These are phyloP conservation scores for Pestalotiopsis sp. DNA, from an alignment of 2,329 filamentous ascomycete species.

Conservation along the genomic window DNA sequence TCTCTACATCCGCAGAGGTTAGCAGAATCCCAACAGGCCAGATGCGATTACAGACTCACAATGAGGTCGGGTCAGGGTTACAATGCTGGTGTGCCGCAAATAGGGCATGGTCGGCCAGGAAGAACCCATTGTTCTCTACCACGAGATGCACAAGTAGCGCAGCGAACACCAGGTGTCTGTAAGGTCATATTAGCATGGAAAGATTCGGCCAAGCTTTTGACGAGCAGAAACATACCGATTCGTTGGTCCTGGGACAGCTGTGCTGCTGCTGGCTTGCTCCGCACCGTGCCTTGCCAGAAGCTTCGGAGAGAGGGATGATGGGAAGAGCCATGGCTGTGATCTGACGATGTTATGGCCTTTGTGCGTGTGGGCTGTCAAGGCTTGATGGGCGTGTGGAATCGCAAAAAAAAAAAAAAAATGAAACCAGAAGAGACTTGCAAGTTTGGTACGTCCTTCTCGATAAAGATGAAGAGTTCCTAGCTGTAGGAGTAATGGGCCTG, in stretches of 20 bases:
- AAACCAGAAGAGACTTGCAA: background rate
- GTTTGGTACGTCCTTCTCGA: background rate
- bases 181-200: constrained; percentile 1
- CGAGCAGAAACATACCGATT: constrained; percentile 6
- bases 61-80: background rate
- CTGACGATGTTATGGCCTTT: background rate
- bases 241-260: background rate
- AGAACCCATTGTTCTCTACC: constrained; percentile 14
- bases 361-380: background rate
- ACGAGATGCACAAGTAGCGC: constrained; percentile 8
- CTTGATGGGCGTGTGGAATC: background rate
- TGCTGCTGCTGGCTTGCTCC: background rate
- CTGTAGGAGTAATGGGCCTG: background rate
- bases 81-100: constrained; percentile 14
- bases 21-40: background rate
- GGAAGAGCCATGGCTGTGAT: background rate
- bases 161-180: constrained; percentile 11
- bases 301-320: background rate
- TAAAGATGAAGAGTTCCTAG: background rate
- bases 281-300: background rate
- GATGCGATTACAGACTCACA: background rate
- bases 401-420: background rate
- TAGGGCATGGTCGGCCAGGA: constrained; percentile 12
- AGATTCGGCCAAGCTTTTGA: background rate
- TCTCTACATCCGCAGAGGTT: background rate